Evolutionary conservation across 208 protist species (phyloP).

Genomic region (Leishmania turanica): DNA sequence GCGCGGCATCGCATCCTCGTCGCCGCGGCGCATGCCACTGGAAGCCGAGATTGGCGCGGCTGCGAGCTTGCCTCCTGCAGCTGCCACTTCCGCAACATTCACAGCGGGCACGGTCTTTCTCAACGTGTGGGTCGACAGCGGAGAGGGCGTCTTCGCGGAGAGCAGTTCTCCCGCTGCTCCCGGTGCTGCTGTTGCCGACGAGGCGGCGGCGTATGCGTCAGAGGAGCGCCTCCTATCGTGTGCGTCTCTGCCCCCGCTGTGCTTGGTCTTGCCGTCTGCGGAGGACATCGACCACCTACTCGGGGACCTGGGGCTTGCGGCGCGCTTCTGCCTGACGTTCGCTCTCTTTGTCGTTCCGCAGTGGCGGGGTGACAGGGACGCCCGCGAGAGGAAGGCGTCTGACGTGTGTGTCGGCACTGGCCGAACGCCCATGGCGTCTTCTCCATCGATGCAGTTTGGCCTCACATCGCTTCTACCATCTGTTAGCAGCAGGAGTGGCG

Average conservation of each 20-base stretch:
- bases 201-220: background rate
- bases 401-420: slow-evolving; percentile 18
- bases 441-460: slow-evolving; percentile 9
- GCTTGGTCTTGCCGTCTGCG: slow-evolving; percentile 25
- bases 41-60: background rate
- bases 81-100: background rate
- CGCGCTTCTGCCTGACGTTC: slow-evolving; percentile 14
- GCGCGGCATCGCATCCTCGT: background rate
- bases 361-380: background rate
- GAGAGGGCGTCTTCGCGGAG: background rate
- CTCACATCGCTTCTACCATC: slow-evolving; percentile 4
- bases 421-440: slow-evolving; percentile 5
- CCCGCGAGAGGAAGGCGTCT: background rate
- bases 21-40: background rate
- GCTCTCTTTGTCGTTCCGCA: background rate
- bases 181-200: background rate
- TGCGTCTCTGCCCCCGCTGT: slow-evolving; percentile 5
- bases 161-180: background rate
- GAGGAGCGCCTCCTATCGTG: background rate
- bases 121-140: slow-evolving; percentile 14
- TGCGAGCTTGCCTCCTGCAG: background rate
- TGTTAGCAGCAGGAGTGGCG: background rate
- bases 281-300: slow-evolving; percentile 12
- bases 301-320: slow-evolving; percentile 16
- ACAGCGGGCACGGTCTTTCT: background rate